Conservation (phyloP, 441 rosid species). For the Hura crepitans region DNA sequence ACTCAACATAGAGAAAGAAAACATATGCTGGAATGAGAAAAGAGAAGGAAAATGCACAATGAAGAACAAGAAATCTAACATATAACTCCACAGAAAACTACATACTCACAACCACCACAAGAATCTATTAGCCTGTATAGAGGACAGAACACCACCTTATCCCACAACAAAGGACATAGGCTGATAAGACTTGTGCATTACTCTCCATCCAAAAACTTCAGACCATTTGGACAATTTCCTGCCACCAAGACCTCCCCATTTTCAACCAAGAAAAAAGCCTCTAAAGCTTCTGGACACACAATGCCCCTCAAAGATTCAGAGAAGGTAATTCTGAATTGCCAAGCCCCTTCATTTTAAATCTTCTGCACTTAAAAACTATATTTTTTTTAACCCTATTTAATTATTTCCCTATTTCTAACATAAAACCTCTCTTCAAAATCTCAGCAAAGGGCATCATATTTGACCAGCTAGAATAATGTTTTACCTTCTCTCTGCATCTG, state of each 20-base stretch:
- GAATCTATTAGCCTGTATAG: neutral
- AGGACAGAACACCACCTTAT: too few relatives aligned
- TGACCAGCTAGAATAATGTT: neutral
- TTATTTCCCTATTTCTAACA: neutral
- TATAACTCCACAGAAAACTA: neutral
- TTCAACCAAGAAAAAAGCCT: neutral
- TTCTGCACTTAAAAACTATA: neutral
- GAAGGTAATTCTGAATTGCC: too few relatives aligned
- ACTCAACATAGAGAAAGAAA: neutral
- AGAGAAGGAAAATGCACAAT: neutral
- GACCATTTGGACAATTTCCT: neutral
- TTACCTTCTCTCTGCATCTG: too few relatives aligned
- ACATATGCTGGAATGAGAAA: neutral
- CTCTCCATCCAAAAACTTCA: neutral
- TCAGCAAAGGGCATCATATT: neutral
- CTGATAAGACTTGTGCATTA: neutral
- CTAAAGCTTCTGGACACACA: too few relatives aligned
- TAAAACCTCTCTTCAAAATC: neutral
- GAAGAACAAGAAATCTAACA: neutral
- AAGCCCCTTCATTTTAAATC: too few relatives aligned
- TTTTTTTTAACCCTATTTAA: neutral
- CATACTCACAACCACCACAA: too few relatives aligned
- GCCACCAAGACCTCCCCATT: neutral
- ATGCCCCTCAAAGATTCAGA: too few relatives aligned
- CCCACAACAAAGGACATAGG: too few relatives aligned